Percentiles rank a stretch among this genome's conserved stretches.
phyloP scores from a whole-genome alignment of 352 stramenopile genomes.

The Phytophthora syringae region DNA sequence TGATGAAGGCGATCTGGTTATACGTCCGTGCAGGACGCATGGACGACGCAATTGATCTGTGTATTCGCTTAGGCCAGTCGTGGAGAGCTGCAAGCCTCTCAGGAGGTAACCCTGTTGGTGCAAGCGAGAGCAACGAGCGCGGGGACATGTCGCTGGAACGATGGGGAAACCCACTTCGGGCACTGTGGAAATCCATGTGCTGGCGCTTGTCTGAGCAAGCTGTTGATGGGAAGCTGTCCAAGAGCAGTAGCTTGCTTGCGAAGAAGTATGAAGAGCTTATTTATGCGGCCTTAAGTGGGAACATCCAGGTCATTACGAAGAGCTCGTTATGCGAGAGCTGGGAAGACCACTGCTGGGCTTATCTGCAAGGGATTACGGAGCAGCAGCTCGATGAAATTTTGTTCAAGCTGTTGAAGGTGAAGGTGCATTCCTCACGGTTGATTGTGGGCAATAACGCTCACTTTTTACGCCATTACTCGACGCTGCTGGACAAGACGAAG shows the following conservation, averaged over 20 bases:
- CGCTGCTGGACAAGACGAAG: slow-evolving; percentile 74
- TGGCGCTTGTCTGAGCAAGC: slow-evolving; percentile 78
- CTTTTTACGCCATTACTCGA: slow-evolving; percentile 61
- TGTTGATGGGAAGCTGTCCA: slow-evolving; percentile 53
- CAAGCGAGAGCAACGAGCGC: slow-evolving; percentile 58
- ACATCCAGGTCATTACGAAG: slow-evolving; percentile 67
- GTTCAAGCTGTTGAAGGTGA: slow-evolving; percentile 75
- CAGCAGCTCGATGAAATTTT: slow-evolving; percentile 77
- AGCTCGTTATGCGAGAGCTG: slow-evolving; percentile 79
- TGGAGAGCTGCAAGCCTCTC: slow-evolving; percentile 85
- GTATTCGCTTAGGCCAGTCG: slow-evolving; percentile 71
- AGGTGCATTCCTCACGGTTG: slow-evolving; percentile 75
- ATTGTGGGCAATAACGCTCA: slow-evolving; percentile 72
- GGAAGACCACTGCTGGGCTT: slow-evolving; percentile 89
- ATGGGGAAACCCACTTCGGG: slow-evolving; percentile 85
- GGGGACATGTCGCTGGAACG: slow-evolving; percentile 58
- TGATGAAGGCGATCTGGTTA: slow-evolving; percentile 80
- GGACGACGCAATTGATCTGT: slow-evolving; percentile 74
- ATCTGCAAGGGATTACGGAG: slow-evolving; percentile 71
- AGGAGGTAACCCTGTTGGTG: slow-evolving; percentile 64
- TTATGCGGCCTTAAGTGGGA: slow-evolving; percentile 81
- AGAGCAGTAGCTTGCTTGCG: slow-evolving; percentile 64
- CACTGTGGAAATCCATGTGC: slow-evolving; percentile 87
- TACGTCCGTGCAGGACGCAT: slow-evolving; percentile 73
- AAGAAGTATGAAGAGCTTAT: slow-evolving; percentile 83